Conservation (phyloP, 371 early-diverging fungal genomes). For the Saksenaea vasiformis region DNA sequence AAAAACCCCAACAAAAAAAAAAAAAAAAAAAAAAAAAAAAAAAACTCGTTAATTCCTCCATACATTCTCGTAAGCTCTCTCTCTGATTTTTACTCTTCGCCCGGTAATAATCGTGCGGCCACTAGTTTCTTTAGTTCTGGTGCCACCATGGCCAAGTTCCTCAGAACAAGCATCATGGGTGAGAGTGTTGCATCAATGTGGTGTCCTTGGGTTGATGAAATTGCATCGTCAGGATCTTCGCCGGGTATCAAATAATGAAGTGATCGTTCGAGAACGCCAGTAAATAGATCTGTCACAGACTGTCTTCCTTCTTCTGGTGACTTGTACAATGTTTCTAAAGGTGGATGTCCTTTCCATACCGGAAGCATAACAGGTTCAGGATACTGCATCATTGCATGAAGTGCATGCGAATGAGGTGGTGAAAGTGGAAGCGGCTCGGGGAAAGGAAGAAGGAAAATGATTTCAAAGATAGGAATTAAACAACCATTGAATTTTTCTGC, state of each 20-base stretch:
- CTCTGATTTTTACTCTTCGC: constrained; percentile 59
- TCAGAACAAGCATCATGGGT: constrained; percentile 64
- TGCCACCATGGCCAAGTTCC: constrained; percentile 51
- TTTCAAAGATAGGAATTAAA: constrained; percentile 33
- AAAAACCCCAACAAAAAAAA: too few species aligned
- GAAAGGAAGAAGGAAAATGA: constrained; percentile 44
- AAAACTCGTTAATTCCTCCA: too few species aligned
- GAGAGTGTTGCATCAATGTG: constrained; percentile 66
- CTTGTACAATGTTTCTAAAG: constrained; percentile 9
- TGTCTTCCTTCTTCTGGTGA: constrained; percentile 15
- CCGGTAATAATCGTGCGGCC: constrained; percentile 53
- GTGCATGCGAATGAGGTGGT: constrained; percentile 76
- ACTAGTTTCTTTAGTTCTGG: constrained; percentile 34
- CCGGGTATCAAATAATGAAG: constrained; percentile 43
- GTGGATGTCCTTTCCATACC: constrained; percentile 46
- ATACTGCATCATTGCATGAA: constrained; percentile 73
- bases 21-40: too few species aligned
- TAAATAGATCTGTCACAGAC: constrained; percentile 15
- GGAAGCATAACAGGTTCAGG: constrained; percentile 35
- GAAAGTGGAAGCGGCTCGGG: constrained; percentile 59
- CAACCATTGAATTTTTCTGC: constrained; percentile 27
- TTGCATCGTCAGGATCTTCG: constrained; percentile 34
- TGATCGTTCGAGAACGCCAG: constrained; percentile 27
- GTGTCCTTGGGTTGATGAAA: neutral
- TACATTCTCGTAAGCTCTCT: too few species aligned